Conservation (phyloP, 352 stramenopile genomes). For the Achlya hypogyna region DNA sequence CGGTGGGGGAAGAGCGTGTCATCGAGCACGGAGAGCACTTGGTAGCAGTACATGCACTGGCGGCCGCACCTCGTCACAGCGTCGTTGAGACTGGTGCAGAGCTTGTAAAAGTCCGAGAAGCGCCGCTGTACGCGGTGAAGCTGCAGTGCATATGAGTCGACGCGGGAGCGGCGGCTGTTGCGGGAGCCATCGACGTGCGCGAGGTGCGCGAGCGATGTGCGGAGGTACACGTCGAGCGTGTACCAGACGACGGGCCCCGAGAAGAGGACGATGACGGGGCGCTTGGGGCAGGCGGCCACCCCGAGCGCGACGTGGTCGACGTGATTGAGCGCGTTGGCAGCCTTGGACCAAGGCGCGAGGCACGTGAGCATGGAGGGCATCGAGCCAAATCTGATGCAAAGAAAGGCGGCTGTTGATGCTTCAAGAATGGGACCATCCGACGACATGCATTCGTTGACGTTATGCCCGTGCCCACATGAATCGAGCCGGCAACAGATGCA, state of each 20-base stretch:
- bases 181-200: not conserved
- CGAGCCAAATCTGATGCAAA: not conserved
- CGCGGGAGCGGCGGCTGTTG: not conserved
- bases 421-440: too few relatives aligned
- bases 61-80: not conserved
- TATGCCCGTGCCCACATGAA: too few relatives aligned
- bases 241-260: not conserved
- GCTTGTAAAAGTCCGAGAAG: not conserved
- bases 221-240: constrained; percentile 3
- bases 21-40: not conserved
- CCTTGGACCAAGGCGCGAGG: constrained; percentile 14
- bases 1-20: not conserved
- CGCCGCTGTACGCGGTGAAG: not conserved
- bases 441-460: too few relatives aligned
- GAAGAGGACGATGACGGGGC: not conserved
- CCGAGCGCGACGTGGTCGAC: constrained; percentile 13
- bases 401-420: not conserved
- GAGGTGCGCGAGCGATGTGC: not conserved
- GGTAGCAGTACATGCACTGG: not conserved
- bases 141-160: not conserved
- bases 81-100: not conserved
- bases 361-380: not conserved
- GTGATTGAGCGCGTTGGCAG: constrained; percentile 12
- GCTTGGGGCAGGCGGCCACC: not conserved
- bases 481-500: too few relatives aligned